Percentiles rank a stretch among this genome's conserved stretches.
Conservation (phyloP, 352 stramenopile species). For the Pythium sp. region DNA sequence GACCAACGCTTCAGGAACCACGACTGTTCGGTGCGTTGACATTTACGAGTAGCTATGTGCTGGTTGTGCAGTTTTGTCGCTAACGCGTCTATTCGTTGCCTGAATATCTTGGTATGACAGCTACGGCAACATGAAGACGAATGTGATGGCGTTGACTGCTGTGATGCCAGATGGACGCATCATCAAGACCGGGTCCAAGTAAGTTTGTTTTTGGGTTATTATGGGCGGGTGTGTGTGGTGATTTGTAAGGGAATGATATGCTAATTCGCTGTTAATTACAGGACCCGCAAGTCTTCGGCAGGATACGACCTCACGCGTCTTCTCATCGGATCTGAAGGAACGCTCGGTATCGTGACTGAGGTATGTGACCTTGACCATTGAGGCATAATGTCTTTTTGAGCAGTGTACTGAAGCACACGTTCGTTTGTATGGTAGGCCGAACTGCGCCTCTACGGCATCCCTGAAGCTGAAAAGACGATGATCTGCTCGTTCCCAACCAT, state of each 20-base stretch:
- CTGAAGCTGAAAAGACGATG: conserved; percentile 87
- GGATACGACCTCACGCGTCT: conserved; percentile 96
- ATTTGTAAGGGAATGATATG: neutral
- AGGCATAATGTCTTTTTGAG: neutral
- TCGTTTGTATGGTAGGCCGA: conserved; percentile 48
- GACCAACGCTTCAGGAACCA: conserved; percentile 89
- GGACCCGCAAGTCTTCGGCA: conserved; percentile 94
- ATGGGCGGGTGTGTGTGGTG: neutral
- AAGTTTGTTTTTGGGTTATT: conserved; percentile 5
- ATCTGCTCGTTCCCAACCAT: conserved; percentile 93
- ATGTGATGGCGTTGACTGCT: conserved; percentile 91
- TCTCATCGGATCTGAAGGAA: conserved; percentile 95
- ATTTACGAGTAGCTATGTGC: neutral
- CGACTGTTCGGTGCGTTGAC: conserved; percentile 62
- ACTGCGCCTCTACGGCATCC: conserved; percentile 92
- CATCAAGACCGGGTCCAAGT: conserved; percentile 89
- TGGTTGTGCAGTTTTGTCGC: neutral
- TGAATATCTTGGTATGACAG: conserved; percentile 16
- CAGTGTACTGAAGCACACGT: neutral
- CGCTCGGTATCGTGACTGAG: conserved; percentile 94
- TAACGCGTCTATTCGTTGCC: neutral
- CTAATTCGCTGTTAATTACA: conserved; percentile 16
- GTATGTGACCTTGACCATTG: conserved; percentile 14
- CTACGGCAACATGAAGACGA: conserved; percentile 97
- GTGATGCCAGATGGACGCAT: conserved; percentile 90